These are phyloP conservation scores for Starmerella ratchasimensis DNA, from an alignment of 805 yeast genomes.

Conservation along the genomic window DNA sequence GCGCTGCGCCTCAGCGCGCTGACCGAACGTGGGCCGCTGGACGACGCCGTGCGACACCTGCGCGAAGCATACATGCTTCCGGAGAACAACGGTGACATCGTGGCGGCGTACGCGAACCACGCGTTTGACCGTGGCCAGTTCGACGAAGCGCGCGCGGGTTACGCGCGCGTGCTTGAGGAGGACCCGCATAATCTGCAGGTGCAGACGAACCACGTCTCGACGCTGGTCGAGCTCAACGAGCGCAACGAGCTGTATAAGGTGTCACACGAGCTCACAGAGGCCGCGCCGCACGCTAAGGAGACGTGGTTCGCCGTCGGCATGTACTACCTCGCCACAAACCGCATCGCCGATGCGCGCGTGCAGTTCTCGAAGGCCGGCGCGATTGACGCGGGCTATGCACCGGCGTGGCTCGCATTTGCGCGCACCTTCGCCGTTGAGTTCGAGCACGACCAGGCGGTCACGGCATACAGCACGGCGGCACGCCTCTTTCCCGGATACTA, in stretches of 20 bases:
- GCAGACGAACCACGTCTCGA: slow-evolving; percentile 67
- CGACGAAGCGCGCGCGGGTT: slow-evolving; percentile 57
- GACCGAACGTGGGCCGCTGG: slow-evolving; percentile 12
- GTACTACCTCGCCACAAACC: slow-evolving; percentile 63
- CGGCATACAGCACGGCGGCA: slow-evolving; percentile 93
- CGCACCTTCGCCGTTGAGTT: slow-evolving; percentile 96
- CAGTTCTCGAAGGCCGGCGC: slow-evolving; percentile 82
- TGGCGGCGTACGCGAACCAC: slow-evolving; percentile 54
- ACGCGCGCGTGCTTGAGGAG: slow-evolving; percentile 37
- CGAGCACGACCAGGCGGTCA: slow-evolving; percentile 97
- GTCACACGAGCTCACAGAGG: slow-evolving; percentile 76
- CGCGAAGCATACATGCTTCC: slow-evolving; percentile 59
- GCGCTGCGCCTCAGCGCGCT: slow-evolving; percentile 56
- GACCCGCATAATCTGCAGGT: slow-evolving; percentile 64
- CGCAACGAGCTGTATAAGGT: slow-evolving; percentile 64
- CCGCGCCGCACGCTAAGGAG: slow-evolving; percentile 63
- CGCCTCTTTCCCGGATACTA: slow-evolving; percentile 66
- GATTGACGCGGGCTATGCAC: slow-evolving; percentile 77
- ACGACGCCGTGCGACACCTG: slow-evolving; percentile 53
- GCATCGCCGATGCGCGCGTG: slow-evolving; percentile 68
- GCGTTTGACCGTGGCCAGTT: slow-evolving; percentile 65
- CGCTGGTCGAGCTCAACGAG: slow-evolving; percentile 72
- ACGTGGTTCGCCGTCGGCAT: slow-evolving; percentile 91
- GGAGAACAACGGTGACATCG: slow-evolving; percentile 48
- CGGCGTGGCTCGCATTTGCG: slow-evolving; percentile 97